phyloP scores from a whole-genome alignment of 768 basidiomycete genomes.

The Baorangia bicolor region DNA sequence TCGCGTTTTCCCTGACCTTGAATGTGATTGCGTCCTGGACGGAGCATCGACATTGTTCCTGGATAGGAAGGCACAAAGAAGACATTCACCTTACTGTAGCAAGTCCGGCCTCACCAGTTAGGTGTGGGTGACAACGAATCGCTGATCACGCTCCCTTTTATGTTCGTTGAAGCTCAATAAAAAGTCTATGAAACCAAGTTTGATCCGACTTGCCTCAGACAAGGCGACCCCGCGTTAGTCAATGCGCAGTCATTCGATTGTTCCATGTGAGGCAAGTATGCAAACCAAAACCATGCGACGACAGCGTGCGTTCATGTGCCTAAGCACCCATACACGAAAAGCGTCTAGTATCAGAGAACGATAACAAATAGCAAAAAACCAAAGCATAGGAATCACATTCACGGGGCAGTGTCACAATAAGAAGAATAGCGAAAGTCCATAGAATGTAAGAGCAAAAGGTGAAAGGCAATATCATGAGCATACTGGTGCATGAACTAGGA shows the following conservation, averaged over 20 bases:
- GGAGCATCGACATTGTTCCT: conserved; percentile 17
- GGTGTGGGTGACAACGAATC: conserved; percentile 15
- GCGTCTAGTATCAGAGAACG: background rate
- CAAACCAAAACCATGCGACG: conserved; percentile 15
- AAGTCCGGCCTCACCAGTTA: conserved; percentile 19
- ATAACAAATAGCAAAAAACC: background rate
- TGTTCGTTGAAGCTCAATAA: background rate
- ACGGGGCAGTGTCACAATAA: conserved; percentile 1
- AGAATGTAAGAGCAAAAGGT: background rate
- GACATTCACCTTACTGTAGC: conserved; percentile 5
- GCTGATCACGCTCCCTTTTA: conserved; percentile 11
- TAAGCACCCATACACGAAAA: background rate
- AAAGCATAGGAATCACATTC: background rate
- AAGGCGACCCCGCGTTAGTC: conserved; percentile 11
- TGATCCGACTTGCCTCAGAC: conserved; percentile 11
- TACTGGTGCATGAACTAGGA: conserved; percentile 9
- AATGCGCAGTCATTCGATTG: conserved; percentile 13
- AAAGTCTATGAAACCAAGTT: background rate
- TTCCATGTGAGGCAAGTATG: conserved; percentile 1
- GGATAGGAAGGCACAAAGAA: conserved; percentile 8
- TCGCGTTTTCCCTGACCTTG: conserved; percentile 13
- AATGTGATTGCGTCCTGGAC: conserved; percentile 21
- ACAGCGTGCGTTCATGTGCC: conserved; percentile 23
- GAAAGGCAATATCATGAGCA: background rate
- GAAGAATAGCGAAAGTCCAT: conserved; percentile 1